Evolutionary conservation across 2,329 filamentous ascomycete genomes (phyloP).

Genomic region (Aspergillus floridensis): DNA sequence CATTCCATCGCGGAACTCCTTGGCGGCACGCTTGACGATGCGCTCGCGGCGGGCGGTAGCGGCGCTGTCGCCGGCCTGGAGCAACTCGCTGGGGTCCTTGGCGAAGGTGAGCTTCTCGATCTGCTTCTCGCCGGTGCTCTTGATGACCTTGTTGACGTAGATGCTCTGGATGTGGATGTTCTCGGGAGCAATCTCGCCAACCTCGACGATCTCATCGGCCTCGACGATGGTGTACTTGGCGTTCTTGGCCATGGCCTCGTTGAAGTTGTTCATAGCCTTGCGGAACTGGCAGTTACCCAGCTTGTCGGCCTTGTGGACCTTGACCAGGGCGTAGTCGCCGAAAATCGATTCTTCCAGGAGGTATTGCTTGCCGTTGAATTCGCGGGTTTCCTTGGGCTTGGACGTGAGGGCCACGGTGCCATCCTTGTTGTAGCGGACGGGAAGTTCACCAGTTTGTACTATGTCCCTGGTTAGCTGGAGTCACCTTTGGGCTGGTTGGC

Average conservation of each 20-base stretch:
- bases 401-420: constrained; percentile 70
- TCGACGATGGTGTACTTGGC: constrained; percentile 78
- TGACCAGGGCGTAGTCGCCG: constrained; percentile 73
- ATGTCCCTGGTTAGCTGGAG: constrained; percentile 10
- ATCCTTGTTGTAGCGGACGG: constrained; percentile 83
- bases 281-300: constrained; percentile 79
- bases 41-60: constrained; percentile 72
- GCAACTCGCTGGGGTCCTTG: constrained; percentile 57
- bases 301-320: constrained; percentile 73
- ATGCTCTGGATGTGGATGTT: constrained; percentile 79
- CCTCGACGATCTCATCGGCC: constrained; percentile 77
- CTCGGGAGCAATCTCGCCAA: constrained; percentile 69
- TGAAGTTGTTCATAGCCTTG: constrained; percentile 71
- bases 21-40: constrained; percentile 74
- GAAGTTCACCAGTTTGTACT: constrained; percentile 49
- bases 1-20: constrained; percentile 84
- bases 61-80: constrained; percentile 57
- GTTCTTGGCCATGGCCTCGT: constrained; percentile 75
- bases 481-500: constrained; percentile 5
- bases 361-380: constrained; percentile 70
- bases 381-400: constrained; percentile 65
- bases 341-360: constrained; percentile 74
- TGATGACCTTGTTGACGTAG: constrained; percentile 77
- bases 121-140: constrained; percentile 66
- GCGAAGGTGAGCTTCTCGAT: constrained; percentile 78